Evolutionary conservation across 371 early-diverging fungal species (phyloP), one percentile per base, ranked within the genome.

Genomic region (Mortierella sp.): DNA sequence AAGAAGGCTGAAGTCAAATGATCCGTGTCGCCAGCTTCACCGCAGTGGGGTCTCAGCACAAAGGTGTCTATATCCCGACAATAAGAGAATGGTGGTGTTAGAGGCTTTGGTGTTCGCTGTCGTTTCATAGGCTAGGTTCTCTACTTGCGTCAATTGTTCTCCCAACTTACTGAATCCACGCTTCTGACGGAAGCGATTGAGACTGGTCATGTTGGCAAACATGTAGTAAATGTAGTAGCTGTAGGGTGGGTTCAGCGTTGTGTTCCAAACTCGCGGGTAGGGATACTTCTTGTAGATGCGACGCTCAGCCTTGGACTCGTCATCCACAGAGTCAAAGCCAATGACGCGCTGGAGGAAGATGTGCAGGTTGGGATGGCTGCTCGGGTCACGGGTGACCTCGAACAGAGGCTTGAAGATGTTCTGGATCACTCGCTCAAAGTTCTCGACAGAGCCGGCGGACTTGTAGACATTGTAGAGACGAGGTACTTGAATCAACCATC

Each of bases 11-110:
- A 88, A 0, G 96, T 90, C 82, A 99, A 80, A 72, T 99, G 98
- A 49, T 98, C 99, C 5, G 96, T 93, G 69, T 98, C 98, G 25
- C 99, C 99, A 19, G 97, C 97, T 80, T 99, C 99, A 57, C 98
- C 99, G 50, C 95, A 90, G 72, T 99, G 99, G 29, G 99, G 99
- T 50, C 98, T 86, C 43, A 98, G 76, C 5, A 94, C 93, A 84
- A 99, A 95, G 0, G 98, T 96, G 80, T 95, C 89, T 89, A 71
- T 31, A 6, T 27, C 6, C 17, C 2, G 21, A 17, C 2, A 16
- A 28, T 2, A 12, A 28, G 34, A 41, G 46, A 51, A 27, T 34
- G 34, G 34, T 34, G 10, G 34, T 34, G 34, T 34, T 34, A 34
- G n/a, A n/a, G n/a, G n/a, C n/a, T n/a, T n/a, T n/a, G n/a, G n/a